Evolutionary conservation across 1,284 basidiomycete species (phyloP), one percentile per base, ranked within the genome.

Genomic region (Cerioporus squamosus): DNA sequence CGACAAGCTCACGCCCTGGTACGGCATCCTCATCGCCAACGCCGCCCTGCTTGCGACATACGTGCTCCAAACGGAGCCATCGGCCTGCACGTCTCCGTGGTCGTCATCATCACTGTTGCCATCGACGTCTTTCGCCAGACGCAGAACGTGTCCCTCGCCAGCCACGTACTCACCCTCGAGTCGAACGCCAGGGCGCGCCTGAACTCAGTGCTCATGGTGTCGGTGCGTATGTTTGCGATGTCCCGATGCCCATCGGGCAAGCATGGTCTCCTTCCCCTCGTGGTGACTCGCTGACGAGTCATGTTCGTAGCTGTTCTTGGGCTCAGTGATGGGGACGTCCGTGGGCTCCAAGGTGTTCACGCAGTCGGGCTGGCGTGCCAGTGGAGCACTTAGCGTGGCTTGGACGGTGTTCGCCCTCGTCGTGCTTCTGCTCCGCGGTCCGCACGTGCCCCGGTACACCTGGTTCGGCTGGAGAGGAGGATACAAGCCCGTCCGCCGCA

Each of bases 321-420:
- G 81, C 0, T 79, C 81, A 61, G 77, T 81, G 6, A 79, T 81
- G 61, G 84, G 84, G 12, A 84, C 83, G 4, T 76, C 83, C 0
- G 79, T 75, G 3, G 79, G 84, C 42, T 80, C 81, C 1, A 75
- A 78, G 55, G 71, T 86, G 2, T 86, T 83, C 68, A 73, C 80
- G 6, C 53, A 68, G 26, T 70, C 81, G 53, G 83, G 83, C 15
- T 86, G 84, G 85, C 74, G 77, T n/a, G 74, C 79, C 1, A 75
- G 79, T 3, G 78, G 79, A 1, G 79, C 73, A 3, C 70, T 82
- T 33, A 79, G 79, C 1, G 66, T 86, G 17, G 82, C 72, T 1
- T 80, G 79, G 53, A 74, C 77, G 15, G 79, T 72, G 0, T 75
- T 74, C 59, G 73, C 77, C 54, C 46, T 81, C 3, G 18, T 75